Conservation (phyloP, 2,329 filamentous ascomycete species). For the Septoria petroselini region DNA sequence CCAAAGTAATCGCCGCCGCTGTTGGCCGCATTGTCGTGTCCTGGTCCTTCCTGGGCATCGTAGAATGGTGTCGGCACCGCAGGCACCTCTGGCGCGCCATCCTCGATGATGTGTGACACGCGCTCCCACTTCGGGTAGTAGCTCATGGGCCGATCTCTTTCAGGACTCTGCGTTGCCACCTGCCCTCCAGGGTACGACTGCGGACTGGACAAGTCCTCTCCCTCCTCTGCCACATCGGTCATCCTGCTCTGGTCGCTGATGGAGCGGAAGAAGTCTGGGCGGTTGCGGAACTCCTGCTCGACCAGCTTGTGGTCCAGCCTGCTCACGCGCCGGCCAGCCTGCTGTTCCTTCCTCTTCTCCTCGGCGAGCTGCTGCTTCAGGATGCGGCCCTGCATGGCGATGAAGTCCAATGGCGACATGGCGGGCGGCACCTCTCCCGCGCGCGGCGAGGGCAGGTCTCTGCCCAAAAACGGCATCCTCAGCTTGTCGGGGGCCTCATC, state of each 20-base stretch:
- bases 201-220: slow-evolving; percentile 46
- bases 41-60: slow-evolving; percentile 27
- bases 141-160: slow-evolving; percentile 37
- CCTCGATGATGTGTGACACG: slow-evolving; percentile 22
- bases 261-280: slow-evolving; percentile 78
- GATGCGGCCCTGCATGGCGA: slow-evolving; percentile 84
- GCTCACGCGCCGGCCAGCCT: slow-evolving; percentile 74
- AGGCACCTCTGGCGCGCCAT: slow-evolving; percentile 19
- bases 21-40: slow-evolving; percentile 9
- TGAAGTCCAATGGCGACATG: slow-evolving; percentile 90
- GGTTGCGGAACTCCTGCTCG: slow-evolving; percentile 72
- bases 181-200: slow-evolving; percentile 9
- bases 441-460: slow-evolving; percentile 48
- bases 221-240: slow-evolving; percentile 40
- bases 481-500: slow-evolving; percentile 28
- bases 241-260: slow-evolving; percentile 55
- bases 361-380: slow-evolving; percentile 56
- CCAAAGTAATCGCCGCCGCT: slow-evolving; percentile 43
- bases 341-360: slow-evolving; percentile 70
- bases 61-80: slow-evolving; percentile 28
- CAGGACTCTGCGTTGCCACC: slow-evolving; percentile 27
- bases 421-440: slow-evolving; percentile 71
- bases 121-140: slow-evolving; percentile 37
- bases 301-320: slow-evolving; percentile 79
- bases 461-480: slow-evolving; percentile 30